Evolutionary conservation across 352 stramenopile genomes (phyloP), one percentile per base, ranked within the genome.

Genomic region (Phytophthora sansomeana): DNA sequence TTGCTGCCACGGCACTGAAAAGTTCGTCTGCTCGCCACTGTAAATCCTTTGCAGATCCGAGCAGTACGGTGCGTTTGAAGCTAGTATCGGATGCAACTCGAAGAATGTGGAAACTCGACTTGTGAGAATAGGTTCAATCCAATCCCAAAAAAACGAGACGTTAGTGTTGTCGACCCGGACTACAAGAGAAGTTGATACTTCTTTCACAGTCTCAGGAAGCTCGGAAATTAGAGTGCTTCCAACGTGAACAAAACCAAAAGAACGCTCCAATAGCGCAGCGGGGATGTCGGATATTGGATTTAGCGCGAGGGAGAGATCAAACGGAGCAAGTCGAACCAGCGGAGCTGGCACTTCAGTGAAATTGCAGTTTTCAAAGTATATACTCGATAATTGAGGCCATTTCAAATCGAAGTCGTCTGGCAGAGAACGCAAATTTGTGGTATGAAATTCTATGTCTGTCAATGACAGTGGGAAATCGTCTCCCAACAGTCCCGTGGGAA

Each of bases 361-460:
- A 10, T 71, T 10, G 8, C 55, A 63, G 26, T 50, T 28, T 30
- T 74, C 65, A 2, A 77, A 43, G n/a, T 72, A 68, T 13, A 77
- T 68, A 17, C 42, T 58, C 3, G 58, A 36, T 3, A 44, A 43
- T 26, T 72, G 44, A 0, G 76, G 61, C 78, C 81, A 90, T 16
- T 60, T 71, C 7, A 53, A 49, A 46, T 85, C 62, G 19, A 87
- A 32, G 26, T 86, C 46, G 1, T 74, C 43, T 0, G 78, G 81
- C 2, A 86, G 52, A 0, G 59, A 24, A 1, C 48, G 69, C 5
- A 87, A 48, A 21, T 81, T 85, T 33, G 63, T 71, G 14, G 50
- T 26, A 4, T 33, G 63, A 38, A 85, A 58, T 17, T 78, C 72
- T 11, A 87, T 49, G 42, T 83, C 62, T 11, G 14, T 17, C 36